These are phyloP conservation scores for Crucibulum laeve DNA, from an alignment of 768 basidiomycete species.

Conservation along the genomic window DNA sequence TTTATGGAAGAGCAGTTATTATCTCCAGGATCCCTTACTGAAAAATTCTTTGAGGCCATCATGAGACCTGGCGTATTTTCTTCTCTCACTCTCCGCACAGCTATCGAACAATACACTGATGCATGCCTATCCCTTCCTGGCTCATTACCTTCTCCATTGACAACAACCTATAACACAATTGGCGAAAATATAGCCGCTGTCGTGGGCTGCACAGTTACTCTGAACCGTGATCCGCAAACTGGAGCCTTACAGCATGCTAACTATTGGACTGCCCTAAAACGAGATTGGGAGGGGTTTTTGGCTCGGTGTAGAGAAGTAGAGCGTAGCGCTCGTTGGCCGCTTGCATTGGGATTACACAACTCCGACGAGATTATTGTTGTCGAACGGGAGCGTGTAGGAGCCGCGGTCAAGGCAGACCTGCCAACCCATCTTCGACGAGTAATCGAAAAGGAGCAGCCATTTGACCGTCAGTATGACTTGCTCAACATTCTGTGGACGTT, in stretches of 20 bases:
- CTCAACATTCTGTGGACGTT: conserved; percentile 63
- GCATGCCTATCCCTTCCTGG: conserved; percentile 65
- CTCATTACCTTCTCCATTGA: conserved; percentile 50
- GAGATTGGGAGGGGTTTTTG: conserved; percentile 96
- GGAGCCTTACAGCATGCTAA: conserved; percentile 74
- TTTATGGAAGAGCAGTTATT: conserved; percentile 83
- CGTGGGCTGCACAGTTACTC: conserved; percentile 80
- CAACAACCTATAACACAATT: conserved; percentile 58
- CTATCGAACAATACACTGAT: conserved; percentile 79
- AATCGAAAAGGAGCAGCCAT: conserved; percentile 36
- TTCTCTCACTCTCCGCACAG: conserved; percentile 70
- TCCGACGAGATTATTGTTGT: conserved; percentile 53
- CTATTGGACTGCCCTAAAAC: conserved; percentile 80
- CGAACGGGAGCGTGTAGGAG: conserved; percentile 74
- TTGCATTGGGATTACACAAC: conserved; percentile 51
- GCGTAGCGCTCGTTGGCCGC: conserved; percentile 77
- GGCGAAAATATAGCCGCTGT: conserved; percentile 76
- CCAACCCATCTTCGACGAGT: conserved; percentile 54
- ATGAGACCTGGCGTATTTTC: conserved; percentile 91
- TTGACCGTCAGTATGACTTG: conserved; percentile 52
- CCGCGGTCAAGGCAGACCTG: conserved; percentile 61
- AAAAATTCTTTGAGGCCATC: conserved; percentile 77
- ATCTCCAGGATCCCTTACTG: conserved; percentile 64
- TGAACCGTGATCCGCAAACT: conserved; percentile 71
- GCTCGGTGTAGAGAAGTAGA: conserved; percentile 90